These are phyloP conservation scores for Beauveria sp. DNA, from an alignment of 2,329 filamentous ascomycete genomes.

Conservation along the genomic window DNA sequence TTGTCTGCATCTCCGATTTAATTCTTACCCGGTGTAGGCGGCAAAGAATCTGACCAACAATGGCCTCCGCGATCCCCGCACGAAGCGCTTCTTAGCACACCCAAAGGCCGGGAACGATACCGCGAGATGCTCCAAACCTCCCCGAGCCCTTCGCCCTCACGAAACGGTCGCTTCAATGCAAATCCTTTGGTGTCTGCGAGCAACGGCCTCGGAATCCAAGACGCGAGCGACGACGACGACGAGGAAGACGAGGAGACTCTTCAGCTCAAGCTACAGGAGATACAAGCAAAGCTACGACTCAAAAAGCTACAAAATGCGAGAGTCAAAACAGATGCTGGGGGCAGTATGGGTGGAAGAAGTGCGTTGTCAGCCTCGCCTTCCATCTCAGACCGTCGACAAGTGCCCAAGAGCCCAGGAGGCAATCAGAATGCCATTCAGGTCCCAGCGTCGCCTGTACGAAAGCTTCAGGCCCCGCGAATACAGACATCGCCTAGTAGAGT, in stretches of 20 bases:
- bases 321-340: conserved; percentile 14
- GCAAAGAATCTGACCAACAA: conserved; percentile 39
- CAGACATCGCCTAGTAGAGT: conserved; percentile 73
- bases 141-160: conserved; percentile 57
- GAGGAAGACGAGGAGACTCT: conserved; percentile 92
- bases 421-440: conserved; percentile 51
- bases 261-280: conserved; percentile 76
- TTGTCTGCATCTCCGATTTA: conserved; percentile 4
- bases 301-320: conserved; percentile 69
- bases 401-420: conserved; percentile 1
- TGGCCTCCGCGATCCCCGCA: conserved; percentile 62
- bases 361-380: conserved; percentile 4
- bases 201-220: conserved; percentile 23
- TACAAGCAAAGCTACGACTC: conserved; percentile 78
- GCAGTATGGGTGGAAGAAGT: conserved; percentile 13
- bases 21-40: conserved; percentile 9
- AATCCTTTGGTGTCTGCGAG: conserved; percentile 19
- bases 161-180: conserved; percentile 4
- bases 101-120: conserved; percentile 70
- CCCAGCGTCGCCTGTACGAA: conserved; percentile 63
- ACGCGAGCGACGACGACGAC: conserved; percentile 60
- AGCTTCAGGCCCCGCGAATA: conserved; percentile 40
- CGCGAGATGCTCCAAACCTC: conserved; percentile 59
- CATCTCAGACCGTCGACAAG: neutral
- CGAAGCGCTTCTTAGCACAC: conserved; percentile 59